Percentiles rank a stretch among this genome's conserved stretches.
phyloP scores from a whole-genome alignment of 2,329 filamentous ascomycete species.

The Penicillium sp. region DNA sequence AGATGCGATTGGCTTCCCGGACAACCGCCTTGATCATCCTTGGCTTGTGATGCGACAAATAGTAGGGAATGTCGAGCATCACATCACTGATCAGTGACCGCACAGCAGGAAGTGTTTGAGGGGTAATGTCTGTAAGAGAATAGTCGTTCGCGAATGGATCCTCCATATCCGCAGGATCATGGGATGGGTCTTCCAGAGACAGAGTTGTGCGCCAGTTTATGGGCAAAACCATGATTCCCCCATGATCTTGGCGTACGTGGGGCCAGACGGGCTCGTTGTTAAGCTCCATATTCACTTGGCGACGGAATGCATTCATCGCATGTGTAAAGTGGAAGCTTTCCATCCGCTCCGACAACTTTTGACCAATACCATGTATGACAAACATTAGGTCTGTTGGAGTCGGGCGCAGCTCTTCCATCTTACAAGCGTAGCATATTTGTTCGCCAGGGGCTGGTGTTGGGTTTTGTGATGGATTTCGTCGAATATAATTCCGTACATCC shows the following conservation, averaged over 20 bases:
- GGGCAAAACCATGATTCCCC: slow-evolving; percentile 90
- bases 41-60: slow-evolving; percentile 91
- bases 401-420: slow-evolving; percentile 62
- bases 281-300: slow-evolving; percentile 82
- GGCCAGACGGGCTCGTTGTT: slow-evolving; percentile 71
- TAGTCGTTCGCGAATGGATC: slow-evolving; percentile 63
- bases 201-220: slow-evolving; percentile 92
- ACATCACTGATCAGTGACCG: slow-evolving; percentile 93
- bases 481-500: slow-evolving; percentile 44
- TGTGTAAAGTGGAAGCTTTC: slow-evolving; percentile 98
- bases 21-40: slow-evolving; percentile 93
- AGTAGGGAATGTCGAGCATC: slow-evolving; percentile 98
- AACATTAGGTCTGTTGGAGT: slow-evolving; percentile 84
- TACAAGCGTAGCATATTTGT: slow-evolving; percentile 56
- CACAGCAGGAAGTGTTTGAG: slow-evolving; percentile 85
- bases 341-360: slow-evolving; percentile 91
- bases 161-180: slow-evolving; percentile 52
- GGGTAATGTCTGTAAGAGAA: slow-evolving; percentile 84
- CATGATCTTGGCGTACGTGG: slow-evolving; percentile 73
- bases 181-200: slow-evolving; percentile 78
- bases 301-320: slow-evolving; percentile 85
- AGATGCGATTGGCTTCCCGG: slow-evolving; percentile 91
- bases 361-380: slow-evolving; percentile 92
- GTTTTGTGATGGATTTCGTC: slow-evolving; percentile 37
- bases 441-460: slow-evolving; percentile 23